Evolutionary conservation across 1,284 basidiomycete genomes (phyloP).

Genomic region (Cryptococcus amylolentus): DNA sequence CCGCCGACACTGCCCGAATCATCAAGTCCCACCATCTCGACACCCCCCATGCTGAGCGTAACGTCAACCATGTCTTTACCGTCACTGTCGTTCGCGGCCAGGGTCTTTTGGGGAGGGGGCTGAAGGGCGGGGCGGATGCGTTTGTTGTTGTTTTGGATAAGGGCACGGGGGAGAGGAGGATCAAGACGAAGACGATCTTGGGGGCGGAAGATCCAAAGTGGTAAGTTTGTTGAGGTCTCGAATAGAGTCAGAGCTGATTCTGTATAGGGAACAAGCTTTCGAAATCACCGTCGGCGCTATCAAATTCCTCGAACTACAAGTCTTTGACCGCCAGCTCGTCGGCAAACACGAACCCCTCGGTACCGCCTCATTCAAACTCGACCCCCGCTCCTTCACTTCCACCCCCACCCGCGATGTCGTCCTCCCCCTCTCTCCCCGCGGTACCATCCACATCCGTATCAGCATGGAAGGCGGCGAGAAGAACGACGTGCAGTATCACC

Average conservation of each 20-base stretch:
- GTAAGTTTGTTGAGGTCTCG: slow-evolving; percentile 16
- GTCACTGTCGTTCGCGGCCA: slow-evolving; percentile 42
- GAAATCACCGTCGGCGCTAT: slow-evolving; percentile 32
- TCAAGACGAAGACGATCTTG: slow-evolving; percentile 47
- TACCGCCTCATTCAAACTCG: slow-evolving; percentile 35
- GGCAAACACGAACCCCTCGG: slow-evolving; percentile 49
- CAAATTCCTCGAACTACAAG: slow-evolving; percentile 38
- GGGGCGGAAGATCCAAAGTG: slow-evolving; percentile 45
- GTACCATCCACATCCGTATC: slow-evolving; percentile 42
- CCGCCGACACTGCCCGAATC: slow-evolving; percentile 42
- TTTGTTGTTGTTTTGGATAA: slow-evolving; percentile 40
- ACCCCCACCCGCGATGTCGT: slow-evolving; percentile 34
- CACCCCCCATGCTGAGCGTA: slow-evolving; percentile 2
- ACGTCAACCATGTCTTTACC: slow-evolving; percentile 31
- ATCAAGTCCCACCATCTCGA: slow-evolving; percentile 28
- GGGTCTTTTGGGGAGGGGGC: slow-evolving; percentile 32
- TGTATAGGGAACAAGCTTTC: slow-evolving; percentile 40
- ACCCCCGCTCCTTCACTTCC: slow-evolving; percentile 33
- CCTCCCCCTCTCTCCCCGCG: slow-evolving; percentile 41
- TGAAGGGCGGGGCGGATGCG: slow-evolving; percentile 39
- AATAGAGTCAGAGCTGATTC: background rate
- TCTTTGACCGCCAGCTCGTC: slow-evolving; percentile 44
- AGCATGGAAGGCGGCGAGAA: slow-evolving; percentile 41
- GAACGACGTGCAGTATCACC: slow-evolving; percentile 44
- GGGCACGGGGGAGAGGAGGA: slow-evolving; percentile 32